Conservation (phyloP, 495 filamentous ascomycete genomes). For the Rusavskia elegans region DNA sequence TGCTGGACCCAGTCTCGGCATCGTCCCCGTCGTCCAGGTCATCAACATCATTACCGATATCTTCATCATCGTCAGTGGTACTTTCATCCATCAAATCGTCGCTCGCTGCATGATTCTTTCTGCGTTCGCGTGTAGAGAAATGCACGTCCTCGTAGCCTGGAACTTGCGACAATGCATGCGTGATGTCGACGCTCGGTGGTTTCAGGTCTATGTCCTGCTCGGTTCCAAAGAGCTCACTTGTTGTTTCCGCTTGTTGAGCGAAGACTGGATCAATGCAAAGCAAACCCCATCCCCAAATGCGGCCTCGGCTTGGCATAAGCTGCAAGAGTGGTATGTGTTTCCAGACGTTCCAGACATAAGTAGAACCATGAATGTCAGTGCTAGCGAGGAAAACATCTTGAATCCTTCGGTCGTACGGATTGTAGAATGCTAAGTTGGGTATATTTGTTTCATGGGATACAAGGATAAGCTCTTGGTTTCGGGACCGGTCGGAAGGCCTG, state of each 20-base stretch:
- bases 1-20: no score
- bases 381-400: slow-evolving; percentile 57
- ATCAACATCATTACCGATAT: no score
- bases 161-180: background rate
- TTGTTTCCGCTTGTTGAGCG: slow-evolving; percentile 21
- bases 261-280: slow-evolving; percentile 32
- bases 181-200: no score
- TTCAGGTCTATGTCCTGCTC: background rate
- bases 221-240: slow-evolving; percentile 26
- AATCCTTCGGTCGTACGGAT: slow-evolving; percentile 38
- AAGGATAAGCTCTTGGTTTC: slow-evolving; percentile 27
- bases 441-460: slow-evolving; percentile 47
- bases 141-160: no score
- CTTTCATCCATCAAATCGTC: no score
- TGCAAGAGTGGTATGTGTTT: background rate
- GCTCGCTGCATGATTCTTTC: no score
- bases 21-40: no score
- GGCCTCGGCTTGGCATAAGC: no score
- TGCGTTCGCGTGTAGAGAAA: no score
- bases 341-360: slow-evolving; percentile 56
- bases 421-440: slow-evolving; percentile 59
- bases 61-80: no score
- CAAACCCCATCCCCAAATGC: slow-evolving; percentile 27
- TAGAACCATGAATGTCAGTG: slow-evolving; percentile 51
- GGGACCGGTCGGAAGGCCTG: background rate